Conservation (phyloP, 176 grass and related monocot genomes). For the Neostapfia colusana region DNA sequence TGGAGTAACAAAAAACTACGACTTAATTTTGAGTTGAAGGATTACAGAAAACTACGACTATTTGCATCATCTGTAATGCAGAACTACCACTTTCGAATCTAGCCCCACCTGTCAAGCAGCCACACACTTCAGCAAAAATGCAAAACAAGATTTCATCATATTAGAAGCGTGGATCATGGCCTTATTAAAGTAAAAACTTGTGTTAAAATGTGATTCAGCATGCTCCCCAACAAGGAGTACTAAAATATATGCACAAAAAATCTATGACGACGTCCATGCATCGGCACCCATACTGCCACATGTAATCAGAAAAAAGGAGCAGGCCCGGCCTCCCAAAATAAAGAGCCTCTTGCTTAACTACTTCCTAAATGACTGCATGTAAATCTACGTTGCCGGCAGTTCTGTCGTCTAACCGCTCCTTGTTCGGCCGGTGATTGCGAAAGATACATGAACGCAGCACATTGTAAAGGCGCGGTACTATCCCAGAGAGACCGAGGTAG, state of each 20-base stretch:
- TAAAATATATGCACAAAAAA: neutral
- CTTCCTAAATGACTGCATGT: neutral
- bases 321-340: neutral
- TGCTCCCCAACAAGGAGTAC: neutral
- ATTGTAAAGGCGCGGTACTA: neutral
- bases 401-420: neutral
- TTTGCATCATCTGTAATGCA: no score
- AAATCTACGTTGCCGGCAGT: constrained; percentile 14
- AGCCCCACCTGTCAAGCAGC: no score
- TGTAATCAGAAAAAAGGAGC: neutral
- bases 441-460: neutral
- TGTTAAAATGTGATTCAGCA: neutral
- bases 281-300: constrained; percentile 8
- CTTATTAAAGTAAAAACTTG: neutral
- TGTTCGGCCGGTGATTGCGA: constrained; percentile 8
- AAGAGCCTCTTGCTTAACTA: neutral
- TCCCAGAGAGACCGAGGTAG: neutral
- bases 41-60: no score
- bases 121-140: no score
- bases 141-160: neutral
- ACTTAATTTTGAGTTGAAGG: no score
- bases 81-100: no score
- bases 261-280: neutral
- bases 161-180: neutral
- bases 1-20: no score